Base-by-base conservation (phyloP, 805 yeast species). In the Tetrapisispora fleetii region DNA sequence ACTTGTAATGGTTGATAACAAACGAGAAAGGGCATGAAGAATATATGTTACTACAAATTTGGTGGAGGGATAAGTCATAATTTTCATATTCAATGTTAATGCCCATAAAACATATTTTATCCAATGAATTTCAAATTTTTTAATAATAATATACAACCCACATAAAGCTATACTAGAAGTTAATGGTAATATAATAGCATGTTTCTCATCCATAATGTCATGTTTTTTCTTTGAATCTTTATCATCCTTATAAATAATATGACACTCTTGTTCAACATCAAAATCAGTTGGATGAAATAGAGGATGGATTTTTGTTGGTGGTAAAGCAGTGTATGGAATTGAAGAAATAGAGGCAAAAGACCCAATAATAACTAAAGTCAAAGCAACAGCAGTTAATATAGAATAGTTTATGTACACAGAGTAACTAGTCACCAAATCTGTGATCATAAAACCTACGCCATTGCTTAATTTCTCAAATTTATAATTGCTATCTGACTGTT, bases 151-250 rank as follows among this genome's bases (percentile, higher is more conserved):
- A 55, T 75, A 71, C 37, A 77, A 47, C 0, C 68, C 67, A 30
- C 64, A 50, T 38, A 79, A 41, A 4, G 53, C 46, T 17, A 52
- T 16, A 33, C 74, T 73, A 5, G 77, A 75, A 7, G 70, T 14
- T 5, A 79, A 48, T 0, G 84, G 83, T 58, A 77, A 55, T 3
- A 62, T 17, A 5, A 70, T 37, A 0, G 75, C 80, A 42, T 60
- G 67, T 45, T 55, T 60, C 19, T 58, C 65, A 43, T 51, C 52
- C 21, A 58, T 40, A 5, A 32, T 41, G 28, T 48, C 47, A 16
- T 48, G 41, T 36, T 48, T 45, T 35, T 51, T 49, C 40, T 50
- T 49, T 13, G 48, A 41, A 33, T 45, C 38, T 19, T 41, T 18
- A 21, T 53, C 58, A 27, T 56, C 58, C 11, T 60, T 54, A 2